Evolutionary conservation across 2,329 filamentous ascomycete species (phyloP), one percentile per base, ranked within the genome.

Genomic region (Phialocephala sp.): DNA sequence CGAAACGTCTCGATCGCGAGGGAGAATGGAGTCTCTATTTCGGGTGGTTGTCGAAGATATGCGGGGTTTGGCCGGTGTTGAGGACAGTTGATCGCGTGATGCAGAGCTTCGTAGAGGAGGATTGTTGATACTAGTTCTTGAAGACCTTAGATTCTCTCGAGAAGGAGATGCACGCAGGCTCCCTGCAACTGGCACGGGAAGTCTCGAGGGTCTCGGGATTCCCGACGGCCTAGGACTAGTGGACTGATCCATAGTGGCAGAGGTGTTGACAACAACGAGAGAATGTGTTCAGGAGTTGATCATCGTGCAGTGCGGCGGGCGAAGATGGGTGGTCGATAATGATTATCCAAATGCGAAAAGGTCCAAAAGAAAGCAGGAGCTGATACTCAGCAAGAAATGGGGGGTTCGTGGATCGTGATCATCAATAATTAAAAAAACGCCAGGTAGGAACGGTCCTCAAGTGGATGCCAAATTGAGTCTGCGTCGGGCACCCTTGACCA

Each of bases 171-270:
- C 76, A 60, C 80, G 80, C 62, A 85, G 77, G 72, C 47, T 72
- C 70, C 50, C 78, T 37, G 58, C 22, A 77, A 52, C 79, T 66
- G 80, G 84, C 67, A 86, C 77, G 14, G 85, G 85, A 56, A 87
- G 77, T 69, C 82, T 81, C 24, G 85, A 87, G 52, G 81, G 79
- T 54, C 84, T 80, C 65, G 85, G 85, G 59, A 87, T 79, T 14
- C 68, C 72, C 58, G 72, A 74, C 20, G 72, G 72, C 41, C 66
- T 69, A 35, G 68, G 57, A 11, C 55, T 65, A 18, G 70, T 63
- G 50, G 71, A 68, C 43, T 69, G 73, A 59, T 76, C 75, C 75
- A 76, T 76, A 15, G 36, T 67, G 32, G 61, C 43, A 37, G 45
- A 54, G 45, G 12, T 62, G 14, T 54, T 47, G 36, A 35, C 27